These are phyloP conservation scores for Dactylellina cionopaga DNA, from an alignment of 2,329 filamentous ascomycete species.

Conservation along the genomic window DNA sequence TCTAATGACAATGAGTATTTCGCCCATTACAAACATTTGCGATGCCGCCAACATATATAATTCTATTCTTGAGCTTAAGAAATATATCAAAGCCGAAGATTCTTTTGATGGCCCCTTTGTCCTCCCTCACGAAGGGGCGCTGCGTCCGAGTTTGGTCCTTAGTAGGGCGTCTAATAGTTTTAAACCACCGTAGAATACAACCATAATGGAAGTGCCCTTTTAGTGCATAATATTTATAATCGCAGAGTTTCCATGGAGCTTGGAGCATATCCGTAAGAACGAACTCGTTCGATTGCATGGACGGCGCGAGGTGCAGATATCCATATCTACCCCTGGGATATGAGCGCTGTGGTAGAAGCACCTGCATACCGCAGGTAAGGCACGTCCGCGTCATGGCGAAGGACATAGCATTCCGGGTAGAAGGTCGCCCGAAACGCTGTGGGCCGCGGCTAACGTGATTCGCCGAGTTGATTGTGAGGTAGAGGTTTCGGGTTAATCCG, in stretches of 20 bases:
- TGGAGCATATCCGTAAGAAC: neutral
- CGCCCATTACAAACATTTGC: neutral
- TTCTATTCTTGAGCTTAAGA: neutral
- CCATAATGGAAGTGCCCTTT: neutral
- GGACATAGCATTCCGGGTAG: constrained; percentile 6
- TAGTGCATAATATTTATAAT: constrained; percentile 6
- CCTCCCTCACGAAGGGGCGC: constrained; percentile 2
- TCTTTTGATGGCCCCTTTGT: constrained; percentile 7
- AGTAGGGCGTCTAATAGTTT: neutral
- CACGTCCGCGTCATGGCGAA: constrained; percentile 2
- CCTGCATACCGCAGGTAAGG: neutral
- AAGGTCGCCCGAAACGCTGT: constrained; percentile 3
- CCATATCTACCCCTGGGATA: constrained; percentile 11
- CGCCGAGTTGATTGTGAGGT: constrained; percentile 12
- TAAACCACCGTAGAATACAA: no score
- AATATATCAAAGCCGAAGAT: constrained; percentile 10
- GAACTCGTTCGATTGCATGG: no score
- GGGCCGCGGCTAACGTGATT: neutral
- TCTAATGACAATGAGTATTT: constrained; percentile 24
- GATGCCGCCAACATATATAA: neutral
- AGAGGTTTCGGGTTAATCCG: no score
- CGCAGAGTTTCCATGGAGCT: neutral
- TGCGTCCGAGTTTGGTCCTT: neutral
- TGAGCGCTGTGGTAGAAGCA: neutral
- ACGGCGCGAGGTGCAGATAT: neutral